phyloP scores from a whole-genome alignment of 2,329 filamentous ascomycete genomes.

The Sporothrix pseudoabietina region DNA sequence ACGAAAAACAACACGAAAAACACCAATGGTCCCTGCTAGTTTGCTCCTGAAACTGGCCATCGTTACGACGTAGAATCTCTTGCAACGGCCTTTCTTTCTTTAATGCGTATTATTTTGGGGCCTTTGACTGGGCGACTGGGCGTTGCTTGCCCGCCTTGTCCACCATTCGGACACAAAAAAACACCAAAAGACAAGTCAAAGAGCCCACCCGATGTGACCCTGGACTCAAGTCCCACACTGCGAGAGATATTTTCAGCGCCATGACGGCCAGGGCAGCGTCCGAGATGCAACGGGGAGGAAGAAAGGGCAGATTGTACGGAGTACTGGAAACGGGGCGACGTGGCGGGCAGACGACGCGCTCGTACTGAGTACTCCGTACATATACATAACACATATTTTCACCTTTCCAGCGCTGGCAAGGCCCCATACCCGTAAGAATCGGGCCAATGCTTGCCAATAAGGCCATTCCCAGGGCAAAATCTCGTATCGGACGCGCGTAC shows the following conservation, averaged over 20 bases:
- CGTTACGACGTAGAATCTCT: not conserved
- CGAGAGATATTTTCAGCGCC: slow-evolving; percentile 17
- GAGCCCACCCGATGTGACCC: slow-evolving; percentile 4
- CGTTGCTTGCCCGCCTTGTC: not conserved
- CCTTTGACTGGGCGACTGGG: not conserved
- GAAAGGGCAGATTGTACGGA: not conserved
- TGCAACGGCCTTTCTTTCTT: not conserved
- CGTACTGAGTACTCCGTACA: not conserved
- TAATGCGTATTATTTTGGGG: not conserved
- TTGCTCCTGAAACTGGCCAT: slow-evolving; percentile 11
- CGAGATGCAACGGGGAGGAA: not conserved
- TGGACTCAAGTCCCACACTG: not conserved
- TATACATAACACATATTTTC: not conserved
- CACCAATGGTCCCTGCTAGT: slow-evolving; percentile 1
- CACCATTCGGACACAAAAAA: not conserved
- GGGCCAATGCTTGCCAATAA: slow-evolving; percentile 12
- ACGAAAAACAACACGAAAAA: not conserved
- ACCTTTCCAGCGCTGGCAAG: not conserved
- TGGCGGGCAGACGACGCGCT: slow-evolving; percentile 16
- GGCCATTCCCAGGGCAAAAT: not conserved
- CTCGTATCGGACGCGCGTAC: slow-evolving; percentile 22
- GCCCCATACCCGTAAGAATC: not conserved
- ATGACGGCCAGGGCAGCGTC: not conserved
- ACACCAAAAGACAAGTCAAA: no score
- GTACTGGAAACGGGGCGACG: not conserved